Evolutionary conservation across 1,284 basidiomycete genomes (phyloP), one percentile per base, ranked within the genome.

Genomic region (Apiotrichum mycotoxinovorans): DNA sequence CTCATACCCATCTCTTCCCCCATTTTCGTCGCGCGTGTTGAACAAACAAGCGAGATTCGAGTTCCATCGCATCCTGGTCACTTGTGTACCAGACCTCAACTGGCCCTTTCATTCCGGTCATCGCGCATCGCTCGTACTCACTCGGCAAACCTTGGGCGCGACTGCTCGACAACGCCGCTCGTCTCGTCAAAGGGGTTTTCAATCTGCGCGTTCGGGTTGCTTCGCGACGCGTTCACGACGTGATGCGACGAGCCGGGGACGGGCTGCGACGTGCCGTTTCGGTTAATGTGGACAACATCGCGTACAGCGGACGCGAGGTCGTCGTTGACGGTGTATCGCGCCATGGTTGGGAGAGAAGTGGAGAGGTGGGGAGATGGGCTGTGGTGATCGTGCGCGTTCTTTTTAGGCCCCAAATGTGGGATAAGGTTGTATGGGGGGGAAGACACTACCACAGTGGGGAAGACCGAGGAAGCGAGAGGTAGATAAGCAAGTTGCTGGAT

Each of bases 231-330:
- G 41, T 46, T 22, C 20, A 22, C 51, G 18, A 40, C 40, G 34
- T n/a, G n/a, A n/a, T 57, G 51, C 30, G 44, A 42, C 26, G 52
- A 22, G 30, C 30, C 30, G 4, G 62, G 58, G 8, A 66, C 56
- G 17, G 63, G 53, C 27, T 61, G 58, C 35, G 54, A 55, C n/a
- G 61, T 60, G 43, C 60, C 57, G 47, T 64, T 59, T 38, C 55
- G 56, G n/a, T 58, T 59, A 47, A 75, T 72, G 27, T 68, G 68
- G 18, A 75, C 73, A 10, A 72, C 71, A 58, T 75, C 70, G 34
- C 69, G 52, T 14, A 75, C 64, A 20, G 73, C 73, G 40, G 60
- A 61, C 14, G 69, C 73, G 25, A 75, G 64, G 48, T 72, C 69
- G 12, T 56, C 27, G 51, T 61, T 61, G 33, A 57, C 55, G 46